Evolutionary conservation across 2,329 filamentous ascomycete genomes (phyloP).

Genomic region (Aspergillus brunneoviolaceus): DNA sequence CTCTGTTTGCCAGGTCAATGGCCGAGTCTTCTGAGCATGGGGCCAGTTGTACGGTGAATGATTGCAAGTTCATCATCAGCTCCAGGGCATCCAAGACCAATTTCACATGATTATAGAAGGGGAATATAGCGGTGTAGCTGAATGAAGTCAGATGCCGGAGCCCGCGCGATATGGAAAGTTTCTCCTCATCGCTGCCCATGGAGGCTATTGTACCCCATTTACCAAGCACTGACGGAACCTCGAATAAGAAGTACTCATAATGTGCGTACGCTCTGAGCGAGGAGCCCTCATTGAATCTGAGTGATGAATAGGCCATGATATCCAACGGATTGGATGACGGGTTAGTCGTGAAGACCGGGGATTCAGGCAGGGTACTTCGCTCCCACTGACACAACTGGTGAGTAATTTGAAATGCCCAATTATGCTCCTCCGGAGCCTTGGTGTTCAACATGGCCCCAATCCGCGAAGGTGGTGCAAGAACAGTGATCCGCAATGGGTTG

Average conservation of each 20-base stretch:
- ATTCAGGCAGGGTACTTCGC: slow-evolving; percentile 14
- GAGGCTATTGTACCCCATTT: slow-evolving; percentile 42
- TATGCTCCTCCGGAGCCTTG: slow-evolving; percentile 57
- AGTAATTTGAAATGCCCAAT: slow-evolving; percentile 63
- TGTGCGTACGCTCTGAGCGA: slow-evolving; percentile 69
- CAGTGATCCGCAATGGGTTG: slow-evolving; percentile 54
- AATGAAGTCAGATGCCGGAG: slow-evolving; percentile 48
- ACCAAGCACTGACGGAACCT: slow-evolving; percentile 61
- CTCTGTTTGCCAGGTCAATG: slow-evolving; percentile 41
- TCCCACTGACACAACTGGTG: slow-evolving; percentile 60
- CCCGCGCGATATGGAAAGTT: slow-evolving; percentile 41
- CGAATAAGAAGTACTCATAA: slow-evolving; percentile 69
- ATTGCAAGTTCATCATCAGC: slow-evolving; percentile 52
- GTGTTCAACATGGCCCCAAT: slow-evolving; percentile 62
- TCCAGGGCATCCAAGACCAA: slow-evolving; percentile 45
- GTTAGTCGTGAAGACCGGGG: slow-evolving; percentile 27
- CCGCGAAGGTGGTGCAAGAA: slow-evolving; percentile 62
- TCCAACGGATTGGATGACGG: slow-evolving; percentile 50
- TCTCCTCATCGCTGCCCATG: slow-evolving; percentile 13
- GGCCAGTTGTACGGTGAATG: slow-evolving; percentile 56
- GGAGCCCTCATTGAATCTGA: slow-evolving; percentile 73
- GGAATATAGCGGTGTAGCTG: slow-evolving; percentile 66
- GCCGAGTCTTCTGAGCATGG: slow-evolving; percentile 38
- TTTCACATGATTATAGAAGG: slow-evolving; percentile 61
- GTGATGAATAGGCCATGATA: slow-evolving; percentile 62